phyloP scores from a whole-genome alignment of 2,329 filamentous ascomycete genomes.

The Ceratocystiopsis minuta region DNA sequence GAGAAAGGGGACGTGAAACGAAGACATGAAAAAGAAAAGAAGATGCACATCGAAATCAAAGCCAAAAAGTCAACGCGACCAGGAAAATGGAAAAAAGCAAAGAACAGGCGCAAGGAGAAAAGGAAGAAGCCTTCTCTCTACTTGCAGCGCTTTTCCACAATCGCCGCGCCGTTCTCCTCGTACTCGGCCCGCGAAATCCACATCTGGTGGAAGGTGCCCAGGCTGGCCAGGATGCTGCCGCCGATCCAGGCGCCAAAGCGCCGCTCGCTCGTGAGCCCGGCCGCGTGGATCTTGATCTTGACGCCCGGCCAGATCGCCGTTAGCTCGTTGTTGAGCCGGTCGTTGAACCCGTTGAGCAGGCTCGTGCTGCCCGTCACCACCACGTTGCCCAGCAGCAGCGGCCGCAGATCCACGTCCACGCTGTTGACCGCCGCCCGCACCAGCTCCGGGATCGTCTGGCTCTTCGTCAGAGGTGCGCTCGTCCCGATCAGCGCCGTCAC shows the following conservation, averaged over 20 bases:
- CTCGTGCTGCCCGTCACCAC: constrained; percentile 82
- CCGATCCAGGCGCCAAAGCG: constrained; percentile 90
- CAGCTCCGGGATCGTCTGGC: constrained; percentile 68
- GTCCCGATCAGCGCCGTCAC: background rate
- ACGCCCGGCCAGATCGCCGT: constrained; percentile 66
- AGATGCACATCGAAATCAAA: no score
- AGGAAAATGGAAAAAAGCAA: no score
- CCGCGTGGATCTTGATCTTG: constrained; percentile 74
- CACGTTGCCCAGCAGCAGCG: constrained; percentile 70
- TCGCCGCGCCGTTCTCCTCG: constrained; percentile 76
- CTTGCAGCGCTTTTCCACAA: constrained; percentile 95
- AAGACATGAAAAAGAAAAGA: no score
- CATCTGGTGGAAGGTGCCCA: constrained; percentile 98
- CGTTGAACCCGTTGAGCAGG: constrained; percentile 79
- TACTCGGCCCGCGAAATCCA: constrained; percentile 98
- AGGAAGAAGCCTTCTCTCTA: constrained; percentile 21
- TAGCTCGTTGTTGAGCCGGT: constrained; percentile 74
- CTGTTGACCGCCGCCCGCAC: constrained; percentile 59
- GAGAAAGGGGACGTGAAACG: no score
- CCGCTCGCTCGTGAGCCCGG: constrained; percentile 70
- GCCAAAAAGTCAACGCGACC: no score
- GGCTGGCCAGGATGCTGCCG: constrained; percentile 81
- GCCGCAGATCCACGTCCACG: constrained; percentile 77
- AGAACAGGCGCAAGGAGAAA: no score
- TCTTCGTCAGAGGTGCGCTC: constrained; percentile 31